Percentiles rank a stretch among this genome's conserved stretches.
phyloP scores from a whole-genome alignment of 2,329 filamentous ascomycete genomes.

The Cadophora sp. region DNA sequence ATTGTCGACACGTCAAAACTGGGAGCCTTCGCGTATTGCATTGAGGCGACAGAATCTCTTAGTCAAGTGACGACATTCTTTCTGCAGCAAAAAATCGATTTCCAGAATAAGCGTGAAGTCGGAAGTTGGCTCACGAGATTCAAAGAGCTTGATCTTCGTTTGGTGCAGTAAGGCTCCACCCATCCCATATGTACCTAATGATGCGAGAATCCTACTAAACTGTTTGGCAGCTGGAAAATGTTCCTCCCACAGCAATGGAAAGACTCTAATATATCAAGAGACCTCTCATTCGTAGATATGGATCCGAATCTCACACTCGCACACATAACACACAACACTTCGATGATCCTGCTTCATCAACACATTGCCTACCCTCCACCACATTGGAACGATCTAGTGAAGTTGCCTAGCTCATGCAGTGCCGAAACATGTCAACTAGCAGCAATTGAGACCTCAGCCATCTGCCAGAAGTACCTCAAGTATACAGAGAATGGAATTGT shows the following conservation, averaged over 20 bases:
- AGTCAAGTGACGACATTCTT: conserved; percentile 54
- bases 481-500: conserved; percentile 44
- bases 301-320: conserved; percentile 58
- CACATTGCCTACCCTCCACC: conserved; percentile 50
- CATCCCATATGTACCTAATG: no score
- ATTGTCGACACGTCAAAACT: conserved; percentile 48
- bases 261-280: conserved; percentile 36
- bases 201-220: neutral
- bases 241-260: conserved; percentile 52
- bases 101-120: conserved; percentile 48
- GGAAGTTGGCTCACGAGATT: conserved; percentile 53
- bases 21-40: conserved; percentile 54
- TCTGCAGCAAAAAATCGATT: conserved; percentile 51
- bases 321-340: conserved; percentile 56
- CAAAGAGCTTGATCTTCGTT: conserved; percentile 54
- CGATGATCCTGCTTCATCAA: conserved; percentile 57
- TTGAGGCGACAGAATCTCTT: conserved; percentile 54
- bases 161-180: conserved; percentile 49
- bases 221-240: conserved; percentile 51
- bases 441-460: conserved; percentile 53
- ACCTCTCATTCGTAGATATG: conserved; percentile 42
- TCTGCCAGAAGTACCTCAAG: conserved; percentile 53
- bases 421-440: conserved; percentile 56
- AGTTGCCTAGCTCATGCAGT: conserved; percentile 52
- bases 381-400: conserved; percentile 43